These are phyloP conservation scores for Lentinula guzmanii DNA, from an alignment of 768 basidiomycete species.

Conservation along the genomic window DNA sequence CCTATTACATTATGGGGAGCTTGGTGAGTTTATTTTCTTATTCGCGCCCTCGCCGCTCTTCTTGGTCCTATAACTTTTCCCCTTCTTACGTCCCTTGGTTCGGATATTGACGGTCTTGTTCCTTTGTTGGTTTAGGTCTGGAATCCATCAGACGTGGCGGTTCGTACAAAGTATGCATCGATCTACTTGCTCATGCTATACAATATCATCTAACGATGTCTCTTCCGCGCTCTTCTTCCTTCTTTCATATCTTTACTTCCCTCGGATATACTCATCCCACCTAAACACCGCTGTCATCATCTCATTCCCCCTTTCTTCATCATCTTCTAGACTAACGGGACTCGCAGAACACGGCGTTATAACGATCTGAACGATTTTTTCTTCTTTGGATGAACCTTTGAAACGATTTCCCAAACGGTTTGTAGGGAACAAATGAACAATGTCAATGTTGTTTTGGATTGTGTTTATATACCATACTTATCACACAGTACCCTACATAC, in stretches of 20 bases:
- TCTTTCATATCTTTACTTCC: not conserved
- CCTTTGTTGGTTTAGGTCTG: not conserved
- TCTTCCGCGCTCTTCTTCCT: not conserved
- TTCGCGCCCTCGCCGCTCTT: not conserved
- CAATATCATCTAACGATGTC: not conserved
- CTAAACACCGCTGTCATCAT: no score
- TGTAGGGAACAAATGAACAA: no score
- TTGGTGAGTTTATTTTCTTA: slow-evolving; percentile 28
- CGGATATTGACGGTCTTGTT: not conserved
- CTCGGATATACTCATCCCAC: not conserved
- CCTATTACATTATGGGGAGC: slow-evolving; percentile 40
- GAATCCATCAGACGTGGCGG: slow-evolving; percentile 48
- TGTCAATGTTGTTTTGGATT: no score
- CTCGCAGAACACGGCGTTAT: no score
- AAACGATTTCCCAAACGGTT: no score
- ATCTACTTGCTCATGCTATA: not conserved
- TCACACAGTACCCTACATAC: no score
- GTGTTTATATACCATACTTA: no score
- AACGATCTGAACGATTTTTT: no score
- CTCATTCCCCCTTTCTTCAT: no score
- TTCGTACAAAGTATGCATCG: slow-evolving; percentile 24
- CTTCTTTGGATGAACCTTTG: no score
- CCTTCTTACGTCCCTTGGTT: not conserved
- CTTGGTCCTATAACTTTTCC: not conserved
- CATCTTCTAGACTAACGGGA: no score